Conservation (phyloP, 2,329 filamentous ascomycete genomes). For the Hyphodiscus sp. region DNA sequence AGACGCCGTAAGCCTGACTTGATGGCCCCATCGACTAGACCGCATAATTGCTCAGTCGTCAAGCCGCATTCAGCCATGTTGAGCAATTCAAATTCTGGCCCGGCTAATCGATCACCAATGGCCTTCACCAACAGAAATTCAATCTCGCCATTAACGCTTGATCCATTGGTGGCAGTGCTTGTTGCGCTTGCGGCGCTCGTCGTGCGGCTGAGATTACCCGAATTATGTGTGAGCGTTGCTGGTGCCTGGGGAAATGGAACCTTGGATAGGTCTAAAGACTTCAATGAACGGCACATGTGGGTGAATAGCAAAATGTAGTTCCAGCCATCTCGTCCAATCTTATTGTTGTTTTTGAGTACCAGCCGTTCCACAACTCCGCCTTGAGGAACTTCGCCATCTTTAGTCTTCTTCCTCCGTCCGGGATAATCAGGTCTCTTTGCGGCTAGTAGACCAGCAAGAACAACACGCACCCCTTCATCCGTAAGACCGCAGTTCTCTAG, state of each 20-base stretch:
- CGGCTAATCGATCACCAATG: conserved; percentile 69
- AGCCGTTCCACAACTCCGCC: conserved; percentile 80
- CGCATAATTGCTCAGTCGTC: conserved; percentile 62
- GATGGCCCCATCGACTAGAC: conserved; percentile 75
- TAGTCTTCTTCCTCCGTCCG: conserved; percentile 22
- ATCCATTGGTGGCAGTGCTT: not conserved
- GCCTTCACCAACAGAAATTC: conserved; percentile 66
- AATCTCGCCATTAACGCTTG: conserved; percentile 32
- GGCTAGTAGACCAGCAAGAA: conserved; percentile 79
- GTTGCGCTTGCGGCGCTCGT: conserved; percentile 11
- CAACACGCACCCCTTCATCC: conserved; percentile 79
- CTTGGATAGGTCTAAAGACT: conserved; percentile 79
- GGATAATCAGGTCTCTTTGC: conserved; percentile 59
- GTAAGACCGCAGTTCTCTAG: conserved; percentile 82
- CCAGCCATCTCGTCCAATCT: conserved; percentile 83
- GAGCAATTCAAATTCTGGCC: conserved; percentile 71
- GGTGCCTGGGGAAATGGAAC: conserved; percentile 62
- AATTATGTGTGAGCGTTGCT: conserved; percentile 10
- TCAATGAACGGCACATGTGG: conserved; percentile 81
- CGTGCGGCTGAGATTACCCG: conserved; percentile 18
- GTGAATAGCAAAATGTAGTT: conserved; percentile 84
- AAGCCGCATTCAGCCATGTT: conserved; percentile 76
- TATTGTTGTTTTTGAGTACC: conserved; percentile 80
- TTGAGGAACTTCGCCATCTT: conserved; percentile 22
- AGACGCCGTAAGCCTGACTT: conserved; percentile 71